Evolutionary conservation across 768 basidiomycete species (phyloP), one percentile per base, ranked within the genome.

Genomic region (Brasilioporus rufonigricans): DNA sequence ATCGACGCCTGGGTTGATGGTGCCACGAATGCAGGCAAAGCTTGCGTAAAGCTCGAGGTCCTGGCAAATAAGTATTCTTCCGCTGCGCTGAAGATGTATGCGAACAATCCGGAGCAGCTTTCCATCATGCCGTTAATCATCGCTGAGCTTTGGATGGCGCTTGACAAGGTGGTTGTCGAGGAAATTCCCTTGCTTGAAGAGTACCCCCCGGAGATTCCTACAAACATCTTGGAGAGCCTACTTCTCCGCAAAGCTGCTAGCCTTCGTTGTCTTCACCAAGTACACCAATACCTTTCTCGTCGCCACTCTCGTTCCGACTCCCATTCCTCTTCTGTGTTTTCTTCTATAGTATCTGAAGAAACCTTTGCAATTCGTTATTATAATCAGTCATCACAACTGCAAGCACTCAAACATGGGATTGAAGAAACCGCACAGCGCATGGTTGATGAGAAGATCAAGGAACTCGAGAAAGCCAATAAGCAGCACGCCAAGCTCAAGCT

Each of bases 181-280:
- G 63, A 68, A 21, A 62, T 65, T 35, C 75, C 79, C 4, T 63
- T 80, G 8, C 61, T 82, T 5, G 35, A 29, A 0, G 62, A 74
- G 4, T 82, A 78, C 51, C 74, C 77, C 6, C 80, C 80, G 0
- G 79, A 77, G 52, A 61, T 82, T 0, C 70, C 76, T 1, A 13
- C 52, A 5, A 41, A 44, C 2, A 59, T 79, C n/a, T 61, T 80
- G 19, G 66, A 78, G 18, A 55, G 68, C 0, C 69, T 83, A n/a
- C 61, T 83, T 6, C 65, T 83, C 7, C 70, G 67, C 19, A 69
- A 65, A 45, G 51, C 62, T 1, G 46, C 61, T 14, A 56, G 55
- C 12, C 48, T 79, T 23, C 51, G 50, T 13, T 65, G 74, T 2
- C 65, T 74, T 14, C 26, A 31, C 2, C 53, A 72, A 12, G 64